Percentiles rank a stretch among this genome's conserved stretches.
phyloP scores from a whole-genome alignment of 2,329 filamentous ascomycete species.

The Onygena corvina region DNA sequence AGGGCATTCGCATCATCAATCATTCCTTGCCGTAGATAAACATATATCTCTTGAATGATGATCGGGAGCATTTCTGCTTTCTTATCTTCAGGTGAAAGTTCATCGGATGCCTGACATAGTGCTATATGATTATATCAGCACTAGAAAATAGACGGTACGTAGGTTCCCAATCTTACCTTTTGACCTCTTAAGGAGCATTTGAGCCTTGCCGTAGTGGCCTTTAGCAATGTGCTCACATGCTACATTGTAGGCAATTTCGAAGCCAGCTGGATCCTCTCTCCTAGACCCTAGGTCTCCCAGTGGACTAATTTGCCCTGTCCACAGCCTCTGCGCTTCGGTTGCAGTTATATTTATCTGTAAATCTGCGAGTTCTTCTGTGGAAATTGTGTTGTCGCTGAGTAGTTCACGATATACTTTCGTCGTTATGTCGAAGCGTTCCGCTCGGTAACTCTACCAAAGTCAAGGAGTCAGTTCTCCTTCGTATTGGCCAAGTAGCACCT shows the following conservation, averaged over 20 bases:
- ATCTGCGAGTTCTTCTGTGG: constrained; percentile 45
- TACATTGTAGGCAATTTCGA: constrained; percentile 54
- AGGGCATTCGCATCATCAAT: constrained; percentile 44
- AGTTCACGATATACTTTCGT: constrained; percentile 44
- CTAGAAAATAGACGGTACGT: not conserved
- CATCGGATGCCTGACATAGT: constrained; percentile 48
- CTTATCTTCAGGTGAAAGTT: constrained; percentile 49
- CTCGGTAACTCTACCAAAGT: constrained; percentile 38
- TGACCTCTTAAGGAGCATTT: constrained; percentile 48
- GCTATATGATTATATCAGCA: constrained; percentile 25
- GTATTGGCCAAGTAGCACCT: not conserved
- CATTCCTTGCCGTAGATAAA: constrained; percentile 44
- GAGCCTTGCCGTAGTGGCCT: constrained; percentile 46
- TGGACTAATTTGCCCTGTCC: constrained; percentile 39
- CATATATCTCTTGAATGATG: constrained; percentile 49
- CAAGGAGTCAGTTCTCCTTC: not conserved
- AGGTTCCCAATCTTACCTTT: constrained; percentile 32
- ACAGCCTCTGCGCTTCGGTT: constrained; percentile 50
- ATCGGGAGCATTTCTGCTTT: constrained; percentile 49
- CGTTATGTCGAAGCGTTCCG: constrained; percentile 47
- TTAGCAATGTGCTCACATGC: constrained; percentile 52
- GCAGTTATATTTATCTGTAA: constrained; percentile 51
- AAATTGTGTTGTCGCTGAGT: constrained; percentile 28
- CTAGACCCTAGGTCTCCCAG: constrained; percentile 35
- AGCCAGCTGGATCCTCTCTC: constrained; percentile 50